phyloP scores from a whole-genome alignment of 1,284 basidiomycete species.

The Leccinum subatratum region DNA sequence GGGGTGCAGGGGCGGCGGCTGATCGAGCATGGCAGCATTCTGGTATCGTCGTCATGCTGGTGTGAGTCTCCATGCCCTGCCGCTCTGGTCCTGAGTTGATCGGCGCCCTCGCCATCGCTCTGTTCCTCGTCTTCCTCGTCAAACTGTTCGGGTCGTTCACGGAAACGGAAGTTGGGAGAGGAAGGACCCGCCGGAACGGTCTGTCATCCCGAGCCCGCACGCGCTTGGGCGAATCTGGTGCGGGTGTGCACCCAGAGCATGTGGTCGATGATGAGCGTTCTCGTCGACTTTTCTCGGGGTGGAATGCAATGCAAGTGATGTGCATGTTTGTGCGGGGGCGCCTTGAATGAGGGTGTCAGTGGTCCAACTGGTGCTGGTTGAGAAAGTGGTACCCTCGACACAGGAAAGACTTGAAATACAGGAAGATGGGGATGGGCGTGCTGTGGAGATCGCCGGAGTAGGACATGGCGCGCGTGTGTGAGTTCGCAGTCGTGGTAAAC shows the following conservation, averaged over 20 bases:
- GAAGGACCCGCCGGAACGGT: conserved; percentile 65
- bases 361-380: conserved; percentile 10
- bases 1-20: conserved; percentile 57
- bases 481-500: too few species aligned
- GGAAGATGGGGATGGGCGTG: conserved; percentile 17
- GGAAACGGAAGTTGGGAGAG: conserved; percentile 51
- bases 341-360: conserved; percentile 26
- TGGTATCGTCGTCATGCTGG: conserved; percentile 53
- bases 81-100: conserved; percentile 48
- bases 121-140: conserved; percentile 64
- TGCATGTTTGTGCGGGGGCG: conserved; percentile 38
- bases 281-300: conserved; percentile 71
- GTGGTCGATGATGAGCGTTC: conserved; percentile 78
- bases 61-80: conserved; percentile 49
- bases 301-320: conserved; percentile 61
- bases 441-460: conserved; percentile 19
- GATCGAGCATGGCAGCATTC: conserved; percentile 67
- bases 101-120: conserved; percentile 61
- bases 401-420: conserved; percentile 20
- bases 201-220: conserved; percentile 76
- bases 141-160: conserved; percentile 65
- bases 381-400: conserved; percentile 4
- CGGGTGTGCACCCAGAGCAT: conserved; percentile 76
- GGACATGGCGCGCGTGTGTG: conserved; percentile 25
- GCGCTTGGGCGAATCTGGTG: conserved; percentile 74